A percentile compares a stretch with the other conserved stretches of the same genome.
phyloP scores from a whole-genome alignment of 345 rosid genomes.

The Populus simonii region DNA sequence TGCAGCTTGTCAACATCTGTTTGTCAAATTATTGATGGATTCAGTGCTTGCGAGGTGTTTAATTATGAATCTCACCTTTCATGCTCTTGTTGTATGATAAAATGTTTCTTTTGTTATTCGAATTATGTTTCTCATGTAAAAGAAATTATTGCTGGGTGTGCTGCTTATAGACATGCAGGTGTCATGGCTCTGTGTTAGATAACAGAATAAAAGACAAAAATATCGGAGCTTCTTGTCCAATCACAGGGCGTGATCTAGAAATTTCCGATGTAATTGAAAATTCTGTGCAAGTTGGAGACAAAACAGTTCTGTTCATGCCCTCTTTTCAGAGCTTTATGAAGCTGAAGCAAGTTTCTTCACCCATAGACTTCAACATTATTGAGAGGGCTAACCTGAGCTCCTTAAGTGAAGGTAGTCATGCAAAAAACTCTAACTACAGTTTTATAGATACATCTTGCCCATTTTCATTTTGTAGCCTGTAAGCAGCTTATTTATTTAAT shows the following conservation, averaged over 20 bases:
- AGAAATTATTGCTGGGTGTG: background rate
- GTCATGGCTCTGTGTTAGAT: constrained; percentile 57
- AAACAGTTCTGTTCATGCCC: constrained; percentile 53
- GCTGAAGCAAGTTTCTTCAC: constrained; percentile 47
- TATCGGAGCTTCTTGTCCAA: constrained; percentile 47
- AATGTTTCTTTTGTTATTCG: background rate
- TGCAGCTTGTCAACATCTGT: constrained; percentile 55
- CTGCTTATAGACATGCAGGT: constrained; percentile 64
- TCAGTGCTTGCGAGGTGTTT: constrained; percentile 56
- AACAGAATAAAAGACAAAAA: constrained; percentile 23
- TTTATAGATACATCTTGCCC: background rate
- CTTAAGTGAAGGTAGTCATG: constrained; percentile 65
- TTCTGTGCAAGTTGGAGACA: constrained; percentile 67
- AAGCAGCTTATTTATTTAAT: constrained; percentile 3
- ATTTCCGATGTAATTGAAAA: constrained; percentile 46
- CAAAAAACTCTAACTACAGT: background rate
- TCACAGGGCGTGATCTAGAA: constrained; percentile 47
- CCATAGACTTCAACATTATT: constrained; percentile 54
- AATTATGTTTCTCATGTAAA: background rate
- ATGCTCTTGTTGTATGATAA: background rate
- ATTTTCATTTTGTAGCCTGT: background rate
- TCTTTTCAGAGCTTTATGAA: constrained; percentile 43
- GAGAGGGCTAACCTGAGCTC: constrained; percentile 66
- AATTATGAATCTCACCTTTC: constrained; percentile 4
- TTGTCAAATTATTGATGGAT: constrained; percentile 57